Evolutionary conservation across 352 stramenopile genomes (phyloP).

Genomic region (Globisporangium echinulatum): DNA sequence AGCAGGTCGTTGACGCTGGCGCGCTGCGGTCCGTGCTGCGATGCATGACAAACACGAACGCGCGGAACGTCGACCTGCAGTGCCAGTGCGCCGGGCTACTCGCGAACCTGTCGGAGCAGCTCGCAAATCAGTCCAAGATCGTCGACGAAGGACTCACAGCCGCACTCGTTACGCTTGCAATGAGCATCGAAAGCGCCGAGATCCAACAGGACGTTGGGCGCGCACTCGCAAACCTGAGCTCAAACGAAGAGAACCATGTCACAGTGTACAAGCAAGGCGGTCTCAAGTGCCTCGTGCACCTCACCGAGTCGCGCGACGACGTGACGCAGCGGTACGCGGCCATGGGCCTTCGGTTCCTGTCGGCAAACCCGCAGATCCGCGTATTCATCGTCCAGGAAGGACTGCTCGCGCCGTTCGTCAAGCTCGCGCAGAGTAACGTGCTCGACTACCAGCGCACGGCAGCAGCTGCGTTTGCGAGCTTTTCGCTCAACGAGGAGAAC

Average conservation of each 20-base stretch:
- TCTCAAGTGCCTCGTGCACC: conserved; percentile 84
- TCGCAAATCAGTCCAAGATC: conserved; percentile 88
- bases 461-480: conserved; percentile 89
- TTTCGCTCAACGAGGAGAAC: conserved; percentile 91
- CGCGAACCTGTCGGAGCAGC: conserved; percentile 91
- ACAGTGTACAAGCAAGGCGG: conserved; percentile 90
- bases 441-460: conserved; percentile 91
- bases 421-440: conserved; percentile 86
- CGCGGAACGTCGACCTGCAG: conserved; percentile 87
- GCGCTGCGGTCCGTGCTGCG: conserved; percentile 81
- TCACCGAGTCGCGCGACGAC: conserved; percentile 86
- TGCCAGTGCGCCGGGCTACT: conserved; percentile 91
- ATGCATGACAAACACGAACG: conserved; percentile 68
- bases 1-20: conserved; percentile 75
- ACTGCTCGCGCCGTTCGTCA: conserved; percentile 87
- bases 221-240: conserved; percentile 89
- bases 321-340: conserved; percentile 93
- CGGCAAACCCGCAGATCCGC: conserved; percentile 90
- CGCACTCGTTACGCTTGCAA: conserved; percentile 74
- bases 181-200: conserved; percentile 78
- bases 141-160: conserved; percentile 86
- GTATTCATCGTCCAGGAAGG: conserved; percentile 90
- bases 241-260: conserved; percentile 94
- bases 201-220: conserved; percentile 93
- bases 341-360: conserved; percentile 94